Conservation (phyloP, 2,329 filamentous ascomycete genomes). For the Davidsoniella neocaledoniae region DNA sequence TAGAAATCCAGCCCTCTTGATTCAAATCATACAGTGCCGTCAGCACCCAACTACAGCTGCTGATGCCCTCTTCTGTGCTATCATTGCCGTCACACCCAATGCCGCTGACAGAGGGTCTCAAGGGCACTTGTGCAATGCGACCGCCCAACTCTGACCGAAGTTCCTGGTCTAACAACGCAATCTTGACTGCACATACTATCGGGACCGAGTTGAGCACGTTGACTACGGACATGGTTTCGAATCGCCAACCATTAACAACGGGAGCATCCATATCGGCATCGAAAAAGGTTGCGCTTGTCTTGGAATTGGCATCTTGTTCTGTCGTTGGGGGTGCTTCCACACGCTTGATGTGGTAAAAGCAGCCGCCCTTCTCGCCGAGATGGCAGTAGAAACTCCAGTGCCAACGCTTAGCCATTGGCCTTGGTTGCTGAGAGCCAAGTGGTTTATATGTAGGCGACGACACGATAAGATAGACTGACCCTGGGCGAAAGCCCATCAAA, state of each 20-base stretch:
- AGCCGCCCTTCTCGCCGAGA: neutral
- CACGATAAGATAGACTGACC: constrained; percentile 7
- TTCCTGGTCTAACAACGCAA: constrained; percentile 6
- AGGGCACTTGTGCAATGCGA: constrained; percentile 3
- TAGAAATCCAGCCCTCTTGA: constrained; percentile 11
- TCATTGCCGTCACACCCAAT: constrained; percentile 8
- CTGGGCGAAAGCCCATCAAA: neutral
- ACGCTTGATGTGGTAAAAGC: constrained; percentile 6
- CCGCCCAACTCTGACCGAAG: constrained; percentile 1
- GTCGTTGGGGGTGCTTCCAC: neutral
- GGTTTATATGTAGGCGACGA: constrained; percentile 11
- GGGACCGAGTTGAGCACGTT: constrained; percentile 5
- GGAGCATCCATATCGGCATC: neutral
- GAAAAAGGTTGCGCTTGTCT: neutral
- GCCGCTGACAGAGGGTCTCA: constrained; percentile 1
- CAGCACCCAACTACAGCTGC: constrained; percentile 10
- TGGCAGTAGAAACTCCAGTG: constrained; percentile 11
- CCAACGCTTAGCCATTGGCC: constrained; percentile 11
- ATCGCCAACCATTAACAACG: neutral
- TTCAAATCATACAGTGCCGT: constrained; percentile 7
- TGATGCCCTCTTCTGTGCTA: constrained; percentile 5
- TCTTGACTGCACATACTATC: constrained; percentile 10
- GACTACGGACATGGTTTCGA: constrained; percentile 2
- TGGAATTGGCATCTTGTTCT: neutral
- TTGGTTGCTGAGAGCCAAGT: constrained; percentile 2